Percentiles rank a stretch among this genome's conserved stretches.
Conservation (phyloP, 1,284 basidiomycete species). For the Ustilago curta region DNA sequence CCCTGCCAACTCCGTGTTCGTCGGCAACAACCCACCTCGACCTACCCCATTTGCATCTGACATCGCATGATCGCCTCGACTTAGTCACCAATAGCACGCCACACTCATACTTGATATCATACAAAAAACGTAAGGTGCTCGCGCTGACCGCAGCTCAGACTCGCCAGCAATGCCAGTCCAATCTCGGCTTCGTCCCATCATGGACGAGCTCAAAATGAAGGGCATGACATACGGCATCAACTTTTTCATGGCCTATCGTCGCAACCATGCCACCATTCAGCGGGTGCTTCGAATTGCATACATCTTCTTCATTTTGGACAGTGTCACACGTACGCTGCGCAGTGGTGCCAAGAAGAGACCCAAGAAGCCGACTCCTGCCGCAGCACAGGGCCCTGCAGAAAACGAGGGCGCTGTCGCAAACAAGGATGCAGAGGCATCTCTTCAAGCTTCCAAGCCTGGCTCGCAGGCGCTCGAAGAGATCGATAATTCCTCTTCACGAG, state of each 20-base stretch:
- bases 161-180: slow-evolving; percentile 58
- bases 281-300: slow-evolving; percentile 54
- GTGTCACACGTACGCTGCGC: slow-evolving; percentile 48
- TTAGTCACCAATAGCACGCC: neutral
- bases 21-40: neutral
- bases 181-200: slow-evolving; percentile 49
- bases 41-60: neutral
- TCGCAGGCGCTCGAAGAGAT: slow-evolving; percentile 15
- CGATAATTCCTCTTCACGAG: slow-evolving; percentile 39
- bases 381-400: slow-evolving; percentile 21
- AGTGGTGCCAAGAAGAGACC: slow-evolving; percentile 53
- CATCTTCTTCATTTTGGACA: slow-evolving; percentile 54
- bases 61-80: neutral
- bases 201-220: slow-evolving; percentile 59
- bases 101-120: neutral
- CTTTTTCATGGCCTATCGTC: slow-evolving; percentile 55
- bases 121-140: neutral
- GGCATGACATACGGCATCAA: slow-evolving; percentile 53
- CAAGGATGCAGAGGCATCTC: slow-evolving; percentile 21
- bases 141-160: neutral
- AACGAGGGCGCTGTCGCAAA: slow-evolving; percentile 30
- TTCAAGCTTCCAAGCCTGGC: slow-evolving; percentile 16
- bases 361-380: slow-evolving; percentile 23
- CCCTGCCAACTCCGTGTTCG: neutral
- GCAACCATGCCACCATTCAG: slow-evolving; percentile 63